phyloP scores from a whole-genome alignment of 2,329 filamentous ascomycete species.

The Aplosporella prunicola region DNA sequence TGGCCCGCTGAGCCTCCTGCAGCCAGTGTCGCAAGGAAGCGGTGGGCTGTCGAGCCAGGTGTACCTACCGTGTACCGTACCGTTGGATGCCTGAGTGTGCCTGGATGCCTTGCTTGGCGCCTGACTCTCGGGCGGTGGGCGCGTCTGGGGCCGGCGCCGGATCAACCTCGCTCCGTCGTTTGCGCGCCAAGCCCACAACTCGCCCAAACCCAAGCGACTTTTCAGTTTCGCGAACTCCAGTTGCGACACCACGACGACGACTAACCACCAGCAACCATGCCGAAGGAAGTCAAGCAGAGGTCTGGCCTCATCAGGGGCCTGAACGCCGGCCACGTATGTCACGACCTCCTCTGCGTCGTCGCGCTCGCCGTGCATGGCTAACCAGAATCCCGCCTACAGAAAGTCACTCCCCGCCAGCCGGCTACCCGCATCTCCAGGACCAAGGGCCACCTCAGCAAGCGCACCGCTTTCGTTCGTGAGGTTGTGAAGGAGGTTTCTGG shows the following conservation, averaged over 20 bases:
- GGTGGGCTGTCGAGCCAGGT: too few relatives aligned
- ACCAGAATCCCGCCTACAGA: constrained; percentile 30
- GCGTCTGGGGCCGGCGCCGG: constrained; percentile 1
- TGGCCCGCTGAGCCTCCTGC: too few relatives aligned
- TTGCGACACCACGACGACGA: constrained; percentile 11
- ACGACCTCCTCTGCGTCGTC: constrained; percentile 3
- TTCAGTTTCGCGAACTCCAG: constrained; percentile 5
- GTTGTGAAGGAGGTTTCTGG: constrained; percentile 98
- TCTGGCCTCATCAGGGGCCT: constrained; percentile 49
- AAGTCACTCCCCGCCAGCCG: constrained; percentile 44
- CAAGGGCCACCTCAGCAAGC: constrained; percentile 95
- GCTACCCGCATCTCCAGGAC: constrained; percentile 50
- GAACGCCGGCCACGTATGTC: constrained; percentile 59
- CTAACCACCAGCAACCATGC: constrained; percentile 34
- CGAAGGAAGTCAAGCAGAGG: constrained; percentile 46
- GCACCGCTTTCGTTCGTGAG: constrained; percentile 92
- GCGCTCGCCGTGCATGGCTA: constrained; percentile 16
- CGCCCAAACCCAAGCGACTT: constrained; percentile 8
- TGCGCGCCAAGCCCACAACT: constrained; percentile 11
- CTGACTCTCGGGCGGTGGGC: too few relatives aligned
- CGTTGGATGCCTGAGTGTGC: too few relatives aligned
- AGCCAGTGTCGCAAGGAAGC: too few relatives aligned
- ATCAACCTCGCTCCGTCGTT: constrained; percentile 4
- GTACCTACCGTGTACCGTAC: too few relatives aligned
- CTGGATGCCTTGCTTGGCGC: too few relatives aligned